Percentiles rank a stretch among this genome's conserved stretches.
phyloP scores from a whole-genome alignment of 2,329 filamentous ascomycete genomes.

The Colletotrichum eleusines region DNA sequence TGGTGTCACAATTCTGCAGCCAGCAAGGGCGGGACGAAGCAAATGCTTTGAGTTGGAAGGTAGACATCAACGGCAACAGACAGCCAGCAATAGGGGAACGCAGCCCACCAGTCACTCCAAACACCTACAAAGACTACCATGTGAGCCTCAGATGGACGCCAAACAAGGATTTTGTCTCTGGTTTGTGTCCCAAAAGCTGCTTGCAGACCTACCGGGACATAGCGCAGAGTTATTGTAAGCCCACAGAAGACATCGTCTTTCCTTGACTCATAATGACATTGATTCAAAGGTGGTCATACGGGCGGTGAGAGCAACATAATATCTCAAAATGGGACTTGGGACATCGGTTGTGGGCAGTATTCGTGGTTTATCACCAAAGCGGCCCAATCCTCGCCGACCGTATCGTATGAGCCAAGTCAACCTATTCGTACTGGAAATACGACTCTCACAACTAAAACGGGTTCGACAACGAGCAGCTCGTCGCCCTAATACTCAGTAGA shows the following conservation, averaged over 20 bases:
- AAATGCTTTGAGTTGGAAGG: neutral
- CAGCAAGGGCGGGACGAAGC: neutral
- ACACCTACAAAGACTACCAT: neutral
- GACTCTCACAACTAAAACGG: neutral
- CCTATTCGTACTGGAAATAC: neutral
- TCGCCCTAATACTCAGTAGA: too few relatives aligned
- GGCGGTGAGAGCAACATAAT: neutral
- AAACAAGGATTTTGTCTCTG: too few relatives aligned
- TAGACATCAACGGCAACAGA: neutral
- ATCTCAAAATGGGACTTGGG: neutral
- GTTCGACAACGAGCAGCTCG: too few relatives aligned
- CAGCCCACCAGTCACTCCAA: neutral
- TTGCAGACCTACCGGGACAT: too few relatives aligned
- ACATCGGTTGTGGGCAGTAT: neutral
- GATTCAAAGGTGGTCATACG: neutral
- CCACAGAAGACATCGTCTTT: neutral
- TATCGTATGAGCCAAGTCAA: neutral
- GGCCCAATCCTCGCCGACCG: neutral
- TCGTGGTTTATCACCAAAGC: neutral
- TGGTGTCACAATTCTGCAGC: neutral
- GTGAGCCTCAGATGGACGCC: too few relatives aligned
- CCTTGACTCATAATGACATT: too few relatives aligned
- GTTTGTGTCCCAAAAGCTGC: too few relatives aligned
- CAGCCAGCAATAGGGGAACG: neutral
- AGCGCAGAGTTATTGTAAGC: too few relatives aligned